Evolutionary conservation across 495 filamentous ascomycete species (phyloP).

Genomic region (Talaromyces wortmannii): DNA sequence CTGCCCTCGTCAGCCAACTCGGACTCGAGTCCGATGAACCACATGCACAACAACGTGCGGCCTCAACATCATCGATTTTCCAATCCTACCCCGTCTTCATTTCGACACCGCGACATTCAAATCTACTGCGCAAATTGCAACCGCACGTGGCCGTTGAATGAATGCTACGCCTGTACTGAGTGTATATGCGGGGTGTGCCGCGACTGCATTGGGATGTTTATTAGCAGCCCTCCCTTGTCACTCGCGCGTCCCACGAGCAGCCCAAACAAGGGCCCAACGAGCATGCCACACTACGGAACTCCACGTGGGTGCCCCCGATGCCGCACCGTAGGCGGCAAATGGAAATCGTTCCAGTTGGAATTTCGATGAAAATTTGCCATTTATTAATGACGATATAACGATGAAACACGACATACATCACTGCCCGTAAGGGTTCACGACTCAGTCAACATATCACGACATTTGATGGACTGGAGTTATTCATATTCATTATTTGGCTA

Average conservation of each 20-base stretch:
- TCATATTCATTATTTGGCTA: no score
- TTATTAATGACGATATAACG: not conserved
- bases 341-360: conserved; percentile 49
- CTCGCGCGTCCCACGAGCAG: conserved; percentile 36
- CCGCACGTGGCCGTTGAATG: conserved; percentile 61
- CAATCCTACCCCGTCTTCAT: conserved; percentile 37
- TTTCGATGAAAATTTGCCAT: conserved; percentile 29
- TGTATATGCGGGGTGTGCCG: conserved; percentile 89
- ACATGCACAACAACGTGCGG: conserved; percentile 22
- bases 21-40: conserved; percentile 42
- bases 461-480: no score
- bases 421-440: not conserved
- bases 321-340: conserved; percentile 40
- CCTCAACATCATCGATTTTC: conserved; percentile 40
- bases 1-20: conserved; percentile 38
- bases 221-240: conserved; percentile 38
- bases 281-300: conserved; percentile 30
- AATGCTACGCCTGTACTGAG: conserved; percentile 87
- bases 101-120: conserved; percentile 53
- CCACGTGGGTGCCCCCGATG: conserved; percentile 45
- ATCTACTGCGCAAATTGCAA: conserved; percentile 86
- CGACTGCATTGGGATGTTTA: conserved; percentile 75
- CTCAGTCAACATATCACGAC: no score
- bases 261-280: conserved; percentile 23
- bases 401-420: not conserved